Conservation (phyloP, 352 stramenopile species). For the Blastocystis sp. region DNA sequence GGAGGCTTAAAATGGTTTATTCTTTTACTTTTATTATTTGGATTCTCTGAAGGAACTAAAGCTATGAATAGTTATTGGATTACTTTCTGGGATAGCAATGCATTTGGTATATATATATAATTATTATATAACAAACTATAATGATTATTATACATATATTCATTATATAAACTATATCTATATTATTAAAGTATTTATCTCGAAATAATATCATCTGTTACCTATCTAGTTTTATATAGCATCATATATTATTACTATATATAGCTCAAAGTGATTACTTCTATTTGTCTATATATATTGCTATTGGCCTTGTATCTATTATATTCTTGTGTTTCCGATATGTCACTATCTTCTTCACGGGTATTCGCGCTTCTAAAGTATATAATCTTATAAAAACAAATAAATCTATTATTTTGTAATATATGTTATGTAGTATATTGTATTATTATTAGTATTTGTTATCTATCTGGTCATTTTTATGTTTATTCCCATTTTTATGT, state of each 20-base stretch:
- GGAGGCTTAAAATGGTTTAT: conserved; percentile 46
- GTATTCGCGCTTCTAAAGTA: conserved; percentile 54
- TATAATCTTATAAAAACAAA: conserved; percentile 69
- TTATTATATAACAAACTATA: no score
- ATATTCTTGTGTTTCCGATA: conserved; percentile 50
- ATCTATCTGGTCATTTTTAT: conserved; percentile 50
- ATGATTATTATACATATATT: no score
- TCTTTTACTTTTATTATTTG: conserved; percentile 52
- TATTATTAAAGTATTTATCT: no score
- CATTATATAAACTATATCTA: no score
- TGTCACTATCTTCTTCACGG: conserved; percentile 50
- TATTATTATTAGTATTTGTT: conserved; percentile 49
- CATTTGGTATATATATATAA: conserved; percentile 57
- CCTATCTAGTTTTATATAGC: no score
- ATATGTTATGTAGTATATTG: conserved; percentile 52
- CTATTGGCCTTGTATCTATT: conserved; percentile 50
- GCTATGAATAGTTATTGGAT: conserved; percentile 70
- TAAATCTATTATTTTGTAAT: conserved; percentile 63
- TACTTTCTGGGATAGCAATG: conserved; percentile 69
- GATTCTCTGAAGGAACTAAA: conserved; percentile 57
- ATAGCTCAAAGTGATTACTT: conserved; percentile 50
- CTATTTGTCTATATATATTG: conserved; percentile 62
- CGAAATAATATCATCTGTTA: no score
- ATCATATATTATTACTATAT: no score
- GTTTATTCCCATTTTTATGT: conserved; percentile 52